Evolutionary conservation across 177 flowering plant genomes (phyloP), one percentile per base, ranked within the genome.

Genomic region (Vitis hybrid): DNA sequence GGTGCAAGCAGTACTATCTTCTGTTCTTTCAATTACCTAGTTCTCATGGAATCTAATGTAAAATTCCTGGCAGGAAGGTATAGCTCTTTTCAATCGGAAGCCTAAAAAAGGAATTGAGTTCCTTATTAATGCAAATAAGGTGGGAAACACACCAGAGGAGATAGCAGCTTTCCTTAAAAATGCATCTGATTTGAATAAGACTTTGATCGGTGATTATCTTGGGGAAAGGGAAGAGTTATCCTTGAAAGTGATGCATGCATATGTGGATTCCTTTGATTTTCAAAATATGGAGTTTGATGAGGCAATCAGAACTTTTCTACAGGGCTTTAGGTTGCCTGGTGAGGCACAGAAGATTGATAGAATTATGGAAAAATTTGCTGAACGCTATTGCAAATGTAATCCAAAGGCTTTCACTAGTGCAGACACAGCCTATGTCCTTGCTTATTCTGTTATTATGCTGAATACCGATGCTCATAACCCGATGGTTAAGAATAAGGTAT

Each of bases 301-400:
- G 85, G 98, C 98, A 68, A 94, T 96, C 71, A 88, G 97, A 74
- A 75, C 77, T 65, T 89, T 94, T 72, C 82, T 96, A 61, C 91
- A 81, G 82, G 97, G 99, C 67, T 96, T 96, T 77, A 88, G 98
- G 78, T 83, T 96, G 81, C 99, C 99, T 64, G 99, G 99, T 56
- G 99, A 96, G 83, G 99, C 99, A 72, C 99, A 96, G 73, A 96
- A 96, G 85, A 96, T 94, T 80, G 99, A 96, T 67, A 88, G 98
- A 23, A 96, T 96, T 59, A 94, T 96, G 99, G 99, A 96, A 68
- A 96, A 96, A 81, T 96, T 96, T 85, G 89, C 99, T 71, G 99
- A 94, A 71, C 91, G 97, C 39, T 96, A 92, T 74, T 96, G 98
- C 78, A 96, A 96, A 82, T 96, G 99, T 70, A 96, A 96, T 72